Conservation (phyloP, 129 eudicot genomes). For the Flaveria ramosissima region DNA sequence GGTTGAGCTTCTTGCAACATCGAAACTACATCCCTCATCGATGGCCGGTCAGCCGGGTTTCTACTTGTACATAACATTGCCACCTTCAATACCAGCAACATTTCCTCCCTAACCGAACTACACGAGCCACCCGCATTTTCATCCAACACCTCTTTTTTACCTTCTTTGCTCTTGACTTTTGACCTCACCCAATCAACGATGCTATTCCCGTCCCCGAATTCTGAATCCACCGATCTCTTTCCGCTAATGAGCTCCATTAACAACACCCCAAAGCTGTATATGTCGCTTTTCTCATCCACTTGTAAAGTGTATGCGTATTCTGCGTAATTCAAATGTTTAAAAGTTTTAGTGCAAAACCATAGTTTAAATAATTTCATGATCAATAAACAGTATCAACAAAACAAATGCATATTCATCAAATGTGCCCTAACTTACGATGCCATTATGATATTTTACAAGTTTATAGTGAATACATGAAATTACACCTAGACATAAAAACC, state of each 20-base stretch:
- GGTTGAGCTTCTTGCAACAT: slow-evolving; percentile 96
- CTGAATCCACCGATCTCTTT: slow-evolving; percentile 74
- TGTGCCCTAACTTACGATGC: too few species aligned
- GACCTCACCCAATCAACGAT: slow-evolving; percentile 91
- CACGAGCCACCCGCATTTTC: slow-evolving; percentile 82
- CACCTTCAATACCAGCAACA: slow-evolving; percentile 66
- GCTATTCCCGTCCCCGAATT: slow-evolving; percentile 94
- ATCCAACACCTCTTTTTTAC: slow-evolving; percentile 61
- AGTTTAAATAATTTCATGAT: neutral
- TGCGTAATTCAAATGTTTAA: slow-evolving; percentile 31
- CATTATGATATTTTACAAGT: too few species aligned
- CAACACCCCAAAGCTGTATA: slow-evolving; percentile 89
- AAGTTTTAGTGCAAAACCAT: neutral
- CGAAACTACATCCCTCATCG: slow-evolving; percentile 96
- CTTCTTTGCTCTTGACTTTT: slow-evolving; percentile 60
- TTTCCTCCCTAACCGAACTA: slow-evolving; percentile 75
- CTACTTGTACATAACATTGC: slow-evolving; percentile 88
- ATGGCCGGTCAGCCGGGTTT: slow-evolving; percentile 85
- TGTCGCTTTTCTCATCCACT: slow-evolving; percentile 99
- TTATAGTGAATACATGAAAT: too few species aligned
- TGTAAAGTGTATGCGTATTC: slow-evolving; percentile 95
- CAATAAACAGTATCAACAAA: too few species aligned
- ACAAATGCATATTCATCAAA: too few species aligned
- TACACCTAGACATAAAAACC: neutral
- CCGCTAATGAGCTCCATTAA: slow-evolving; percentile 85